Base-by-base conservation (phyloP, 2,329 filamentous ascomycete species). In the Aspergillus sp. region DNA sequence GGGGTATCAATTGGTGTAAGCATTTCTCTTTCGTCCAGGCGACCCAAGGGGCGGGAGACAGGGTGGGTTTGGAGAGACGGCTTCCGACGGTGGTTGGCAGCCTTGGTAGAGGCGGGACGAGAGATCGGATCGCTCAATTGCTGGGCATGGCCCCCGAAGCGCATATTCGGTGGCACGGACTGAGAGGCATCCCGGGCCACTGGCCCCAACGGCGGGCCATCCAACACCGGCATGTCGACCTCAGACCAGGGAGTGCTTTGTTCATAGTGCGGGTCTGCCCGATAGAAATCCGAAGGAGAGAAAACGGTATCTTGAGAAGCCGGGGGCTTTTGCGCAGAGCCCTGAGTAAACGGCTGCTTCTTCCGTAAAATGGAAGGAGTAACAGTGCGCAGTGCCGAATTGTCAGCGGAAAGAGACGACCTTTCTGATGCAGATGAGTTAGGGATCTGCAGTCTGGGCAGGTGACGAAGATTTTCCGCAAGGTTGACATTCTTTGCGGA, bases 161-260 rank as follows among this genome's bases (percentile, higher is more conserved):
- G 83, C 89, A 96, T 95, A 69, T 94, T 83, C 4, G 91, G 91
- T 38, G 91, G 91, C 0, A 96, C 91, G 4, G 90, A 96, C 66
- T 95, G 88, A 29, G 88, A 94, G 41, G 77, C 74, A 60, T 93
- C 85, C 43, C 91, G 85, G 41, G 84, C 77, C 30, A 94, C 75
- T 5, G 86, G 86, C 0, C 84, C 86, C 9, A 81, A 58, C 1
- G 81, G 80, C 39, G 90, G n/a, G n/a, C n/a, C 74, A 2, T 83
- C 78, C 1, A 87, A 93, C 49, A 94, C 71, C 0, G 91, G 90
- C 8, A 90, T 82, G 63, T 96, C 91, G 75, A 91, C 84, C 61
- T 94, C 89, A 2, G 90, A 94, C 64, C 90, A 86, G 9, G 90
- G 89, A 0, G 88, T 94, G n/a, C 82, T 84, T 53, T 88, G 83